Evolutionary conservation across 2,329 filamentous ascomycete genomes (phyloP).

Genomic region (Akanthomyces muscarius): DNA sequence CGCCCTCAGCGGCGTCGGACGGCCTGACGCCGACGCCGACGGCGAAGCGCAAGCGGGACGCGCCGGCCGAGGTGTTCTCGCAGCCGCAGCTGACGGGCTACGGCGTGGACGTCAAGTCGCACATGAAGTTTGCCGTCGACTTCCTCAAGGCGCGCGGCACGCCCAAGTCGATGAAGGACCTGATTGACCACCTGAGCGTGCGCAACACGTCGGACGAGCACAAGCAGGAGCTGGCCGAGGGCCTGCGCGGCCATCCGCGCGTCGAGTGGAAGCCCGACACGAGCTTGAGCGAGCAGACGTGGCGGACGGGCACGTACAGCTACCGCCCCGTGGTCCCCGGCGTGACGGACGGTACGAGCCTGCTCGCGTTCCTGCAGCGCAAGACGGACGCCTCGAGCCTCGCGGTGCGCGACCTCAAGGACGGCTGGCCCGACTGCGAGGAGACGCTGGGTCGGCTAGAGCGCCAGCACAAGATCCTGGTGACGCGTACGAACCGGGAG

Average conservation of each 20-base stretch:
- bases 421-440: conserved; percentile 88
- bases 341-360: conserved; percentile 71
- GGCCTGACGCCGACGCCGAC: conserved; percentile 64
- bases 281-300: conserved; percentile 62
- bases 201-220: conserved; percentile 57
- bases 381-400: conserved; percentile 79
- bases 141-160: conserved; percentile 70
- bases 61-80: conserved; percentile 60
- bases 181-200: conserved; percentile 76
- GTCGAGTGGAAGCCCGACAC: conserved; percentile 55
- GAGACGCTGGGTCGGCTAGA: conserved; percentile 76
- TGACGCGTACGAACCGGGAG: conserved; percentile 90
- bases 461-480: conserved; percentile 71
- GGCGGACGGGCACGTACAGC: conserved; percentile 67
- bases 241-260: conserved; percentile 61
- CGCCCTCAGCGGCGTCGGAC: conserved; percentile 55
- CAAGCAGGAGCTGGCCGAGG: conserved; percentile 61
- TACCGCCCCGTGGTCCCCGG: conserved; percentile 78
- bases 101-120: conserved; percentile 77
- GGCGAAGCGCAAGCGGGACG: conserved; percentile 58
- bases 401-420: conserved; percentile 84
- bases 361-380: conserved; percentile 75
- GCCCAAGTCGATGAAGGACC: conserved; percentile 67
- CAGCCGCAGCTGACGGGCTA: conserved; percentile 73
- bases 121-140: conserved; percentile 82